Conservation (phyloP, 208 protist genomes). For the Trypanosoma brucei region DNA sequence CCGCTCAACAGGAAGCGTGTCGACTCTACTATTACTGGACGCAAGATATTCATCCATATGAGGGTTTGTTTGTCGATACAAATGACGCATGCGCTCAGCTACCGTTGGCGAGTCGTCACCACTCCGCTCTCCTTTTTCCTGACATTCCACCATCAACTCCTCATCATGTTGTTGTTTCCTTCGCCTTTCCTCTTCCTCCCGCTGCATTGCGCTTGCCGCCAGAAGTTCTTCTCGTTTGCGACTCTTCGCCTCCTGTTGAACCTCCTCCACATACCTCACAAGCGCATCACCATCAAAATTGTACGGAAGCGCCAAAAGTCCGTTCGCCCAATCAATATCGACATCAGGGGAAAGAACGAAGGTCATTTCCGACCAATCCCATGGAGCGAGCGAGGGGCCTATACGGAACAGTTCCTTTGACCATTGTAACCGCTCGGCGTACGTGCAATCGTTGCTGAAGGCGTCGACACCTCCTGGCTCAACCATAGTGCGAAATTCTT, state of each 20-base stretch:
- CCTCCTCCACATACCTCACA: conserved; percentile 81
- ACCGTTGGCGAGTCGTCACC: background rate
- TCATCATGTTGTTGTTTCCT: conserved; percentile 36
- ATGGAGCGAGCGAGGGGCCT: conserved; percentile 64
- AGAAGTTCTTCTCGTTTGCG: conserved; percentile 53
- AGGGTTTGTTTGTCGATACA: conserved; percentile 57
- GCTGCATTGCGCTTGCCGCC: conserved; percentile 47
- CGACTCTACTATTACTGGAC: conserved; percentile 51
- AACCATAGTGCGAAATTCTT: conserved; percentile 75
- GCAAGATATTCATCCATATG: conserved; percentile 85
- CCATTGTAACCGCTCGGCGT: conserved; percentile 84
- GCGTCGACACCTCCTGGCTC: conserved; percentile 80
- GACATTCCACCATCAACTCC: conserved; percentile 49
- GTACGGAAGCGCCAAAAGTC: conserved; percentile 66
- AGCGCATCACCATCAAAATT: conserved; percentile 88
- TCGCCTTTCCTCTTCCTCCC: conserved; percentile 36
- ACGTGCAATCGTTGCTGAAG: conserved; percentile 88
- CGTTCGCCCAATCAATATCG: conserved; percentile 76
- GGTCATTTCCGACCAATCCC: conserved; percentile 89
- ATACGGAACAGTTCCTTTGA: conserved; percentile 87
- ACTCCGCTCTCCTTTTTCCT: conserved; percentile 3
- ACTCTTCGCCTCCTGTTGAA: conserved; percentile 73
- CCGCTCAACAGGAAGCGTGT: conserved; percentile 77
- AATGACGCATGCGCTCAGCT: conserved; percentile 24
- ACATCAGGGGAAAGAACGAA: conserved; percentile 74